These are phyloP conservation scores for Sodiomyces alkalinus DNA, from an alignment of 2,329 filamentous ascomycete species.

Conservation along the genomic window DNA sequence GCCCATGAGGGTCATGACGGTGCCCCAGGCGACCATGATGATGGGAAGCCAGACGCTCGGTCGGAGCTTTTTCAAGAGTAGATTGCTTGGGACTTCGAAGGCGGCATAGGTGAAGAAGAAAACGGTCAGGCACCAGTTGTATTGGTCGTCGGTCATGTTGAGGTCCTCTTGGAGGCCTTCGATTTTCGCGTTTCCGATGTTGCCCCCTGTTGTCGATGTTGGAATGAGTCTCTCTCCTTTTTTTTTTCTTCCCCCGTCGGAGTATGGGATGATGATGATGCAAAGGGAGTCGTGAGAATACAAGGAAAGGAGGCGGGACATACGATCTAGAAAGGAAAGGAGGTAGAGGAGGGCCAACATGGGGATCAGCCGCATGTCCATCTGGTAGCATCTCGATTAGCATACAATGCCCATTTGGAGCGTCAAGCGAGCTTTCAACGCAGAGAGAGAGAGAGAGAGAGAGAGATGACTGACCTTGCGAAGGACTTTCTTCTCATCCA, in stretches of 20 bases:
- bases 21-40: constrained; percentile 53
- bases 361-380: constrained; percentile 37
- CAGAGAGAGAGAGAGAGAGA: too few relatives aligned
- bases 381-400: constrained; percentile 17
- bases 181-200: constrained; percentile 54
- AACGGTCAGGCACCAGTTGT: constrained; percentile 53
- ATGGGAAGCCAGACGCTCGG: constrained; percentile 61
- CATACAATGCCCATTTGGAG: background rate
- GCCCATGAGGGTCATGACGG: constrained; percentile 36
- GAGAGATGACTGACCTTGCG: constrained; percentile 30
- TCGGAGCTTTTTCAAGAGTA: constrained; percentile 58
- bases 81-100: constrained; percentile 64
- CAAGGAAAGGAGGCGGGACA: constrained; percentile 4
- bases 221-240: too few relatives aligned
- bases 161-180: constrained; percentile 36
- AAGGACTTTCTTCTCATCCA: constrained; percentile 43
- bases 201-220: constrained; percentile 27
- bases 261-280: too few relatives aligned
- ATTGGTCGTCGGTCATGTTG: constrained; percentile 47
- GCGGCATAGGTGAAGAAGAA: constrained; percentile 73
- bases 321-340: constrained; percentile 51
- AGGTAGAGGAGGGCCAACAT: constrained; percentile 54
- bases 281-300: background rate
- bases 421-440: too few relatives aligned
- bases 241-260: too few relatives aligned